These are phyloP conservation scores for Eutrema yunnanense DNA, from an alignment of 345 rosid species.

Conservation along the genomic window DNA sequence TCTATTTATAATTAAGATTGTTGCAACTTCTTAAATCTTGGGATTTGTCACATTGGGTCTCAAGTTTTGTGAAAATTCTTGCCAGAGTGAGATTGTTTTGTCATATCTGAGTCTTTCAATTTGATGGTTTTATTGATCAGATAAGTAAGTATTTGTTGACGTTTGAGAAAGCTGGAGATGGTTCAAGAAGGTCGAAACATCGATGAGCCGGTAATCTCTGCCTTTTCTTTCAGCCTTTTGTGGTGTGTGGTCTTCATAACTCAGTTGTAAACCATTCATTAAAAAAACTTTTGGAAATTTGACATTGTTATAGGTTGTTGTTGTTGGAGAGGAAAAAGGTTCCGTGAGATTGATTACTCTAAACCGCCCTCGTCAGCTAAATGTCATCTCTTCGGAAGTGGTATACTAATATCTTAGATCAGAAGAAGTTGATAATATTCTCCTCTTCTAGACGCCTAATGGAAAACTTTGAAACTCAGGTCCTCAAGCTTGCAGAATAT, in stretches of 20 bases:
- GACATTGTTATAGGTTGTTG: constrained; percentile 53
- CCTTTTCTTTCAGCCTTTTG: not conserved
- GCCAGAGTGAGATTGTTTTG: not conserved
- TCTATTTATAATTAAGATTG: not conserved
- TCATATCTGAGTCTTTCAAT: not conserved
- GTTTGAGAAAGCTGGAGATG: constrained; percentile 24
- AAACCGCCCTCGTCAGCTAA: constrained; percentile 82
- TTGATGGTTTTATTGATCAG: constrained; percentile 6
- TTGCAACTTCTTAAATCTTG: not conserved
- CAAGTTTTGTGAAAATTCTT: not conserved
- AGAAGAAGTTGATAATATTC: not conserved
- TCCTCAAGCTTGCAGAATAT: constrained; percentile 60
- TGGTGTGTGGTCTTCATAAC: not conserved
- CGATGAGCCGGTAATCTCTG: constrained; percentile 27
- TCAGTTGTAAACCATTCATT: not conserved
- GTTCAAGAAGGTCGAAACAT: constrained; percentile 31
- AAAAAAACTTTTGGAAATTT: not conserved
- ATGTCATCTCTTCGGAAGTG: constrained; percentile 80
- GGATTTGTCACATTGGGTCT: not conserved
- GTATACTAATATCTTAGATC: constrained; percentile 32
- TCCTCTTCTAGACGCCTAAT: not conserved
- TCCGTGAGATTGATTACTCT: constrained; percentile 53
- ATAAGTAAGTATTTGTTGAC: not conserved
- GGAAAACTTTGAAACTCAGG: constrained; percentile 36
- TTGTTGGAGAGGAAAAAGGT: constrained; percentile 60